Percentiles rank a stretch among this genome's conserved stretches.
Conservation (phyloP, 495 filamentous ascomycete genomes). For the Tuber borchii region DNA sequence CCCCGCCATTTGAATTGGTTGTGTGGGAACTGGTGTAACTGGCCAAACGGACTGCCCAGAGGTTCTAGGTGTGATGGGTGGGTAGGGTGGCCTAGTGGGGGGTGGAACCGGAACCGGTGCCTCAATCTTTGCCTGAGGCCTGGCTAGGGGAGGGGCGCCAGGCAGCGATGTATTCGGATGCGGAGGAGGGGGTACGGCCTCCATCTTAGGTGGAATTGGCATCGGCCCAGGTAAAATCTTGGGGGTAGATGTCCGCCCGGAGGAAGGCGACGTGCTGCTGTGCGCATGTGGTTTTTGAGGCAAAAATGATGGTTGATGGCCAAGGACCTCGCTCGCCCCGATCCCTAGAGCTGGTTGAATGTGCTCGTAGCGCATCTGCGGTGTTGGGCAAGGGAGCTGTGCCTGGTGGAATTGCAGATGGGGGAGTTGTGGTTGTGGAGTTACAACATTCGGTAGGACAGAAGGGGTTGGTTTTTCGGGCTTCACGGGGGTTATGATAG, state of each 20-base stretch:
- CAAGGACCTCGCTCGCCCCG: background rate
- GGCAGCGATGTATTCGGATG: slow-evolving; percentile 23
- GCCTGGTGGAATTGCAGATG: background rate
- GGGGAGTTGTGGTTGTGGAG: background rate
- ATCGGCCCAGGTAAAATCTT: slow-evolving; percentile 27
- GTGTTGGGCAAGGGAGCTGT: background rate
- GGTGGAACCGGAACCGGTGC: slow-evolving; percentile 27
- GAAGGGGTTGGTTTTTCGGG: background rate
- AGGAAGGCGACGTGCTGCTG: slow-evolving; percentile 14
- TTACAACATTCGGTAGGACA: background rate
- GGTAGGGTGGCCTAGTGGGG: slow-evolving; percentile 23
- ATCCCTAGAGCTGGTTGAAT: background rate
- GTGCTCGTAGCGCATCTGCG: slow-evolving; percentile 1
- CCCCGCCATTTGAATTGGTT: slow-evolving; percentile 27
- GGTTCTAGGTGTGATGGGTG: slow-evolving; percentile 21
- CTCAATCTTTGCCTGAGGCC: slow-evolving; percentile 26
- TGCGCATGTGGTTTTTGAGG: slow-evolving; percentile 19
- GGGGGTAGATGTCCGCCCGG: slow-evolving; percentile 6
- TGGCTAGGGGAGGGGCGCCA: slow-evolving; percentile 25
- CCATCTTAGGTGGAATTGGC: slow-evolving; percentile 28
- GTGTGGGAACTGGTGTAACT: slow-evolving; percentile 21
- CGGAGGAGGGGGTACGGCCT: slow-evolving; percentile 34
- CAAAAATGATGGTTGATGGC: slow-evolving; percentile 20
- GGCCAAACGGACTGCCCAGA: slow-evolving; percentile 6
- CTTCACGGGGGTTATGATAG: background rate